Evolutionary conservation across 805 yeast species (phyloP).

Genomic region (Peterozyma xylosa): DNA sequence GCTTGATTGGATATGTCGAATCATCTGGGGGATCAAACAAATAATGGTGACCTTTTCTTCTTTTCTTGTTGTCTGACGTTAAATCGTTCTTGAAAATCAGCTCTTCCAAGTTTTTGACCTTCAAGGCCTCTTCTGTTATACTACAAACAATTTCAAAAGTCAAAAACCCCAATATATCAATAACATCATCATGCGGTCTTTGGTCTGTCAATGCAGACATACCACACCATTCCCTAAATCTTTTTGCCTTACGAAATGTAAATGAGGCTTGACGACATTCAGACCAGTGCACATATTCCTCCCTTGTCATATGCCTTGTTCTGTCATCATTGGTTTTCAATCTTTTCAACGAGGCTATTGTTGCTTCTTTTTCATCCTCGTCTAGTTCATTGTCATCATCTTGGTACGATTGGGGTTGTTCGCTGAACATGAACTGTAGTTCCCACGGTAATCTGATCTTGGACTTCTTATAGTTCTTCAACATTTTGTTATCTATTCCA

Average conservation of each 20-base stretch:
- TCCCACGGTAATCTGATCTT: constrained; percentile 93
- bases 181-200: constrained; percentile 91
- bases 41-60: constrained; percentile 41
- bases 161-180: constrained; percentile 89
- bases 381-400: constrained; percentile 64
- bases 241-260: constrained; percentile 87
- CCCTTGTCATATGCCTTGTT: constrained; percentile 88
- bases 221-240: constrained; percentile 96
- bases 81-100: constrained; percentile 21
- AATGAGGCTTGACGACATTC: constrained; percentile 97
- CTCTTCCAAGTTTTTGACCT: constrained; percentile 57
- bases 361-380: constrained; percentile 87
- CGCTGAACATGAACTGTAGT: constrained; percentile 84
- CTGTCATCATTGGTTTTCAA: constrained; percentile 91
- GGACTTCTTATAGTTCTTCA: constrained; percentile 61
- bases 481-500: constrained; percentile 35
- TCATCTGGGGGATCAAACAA: constrained; percentile 88
- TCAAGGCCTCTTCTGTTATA: constrained; percentile 84
- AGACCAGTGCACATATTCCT: constrained; percentile 98
- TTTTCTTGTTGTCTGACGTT: constrained; percentile 31
- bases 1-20: constrained; percentile 66
- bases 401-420: constrained; percentile 65
- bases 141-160: constrained; percentile 97
- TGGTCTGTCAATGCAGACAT: constrained; percentile 77
- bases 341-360: constrained; percentile 79